Evolutionary conservation across 202 grass and related monocot species (phyloP), one percentile per base, ranked within the genome.

Genomic region (Panicum hallii): DNA sequence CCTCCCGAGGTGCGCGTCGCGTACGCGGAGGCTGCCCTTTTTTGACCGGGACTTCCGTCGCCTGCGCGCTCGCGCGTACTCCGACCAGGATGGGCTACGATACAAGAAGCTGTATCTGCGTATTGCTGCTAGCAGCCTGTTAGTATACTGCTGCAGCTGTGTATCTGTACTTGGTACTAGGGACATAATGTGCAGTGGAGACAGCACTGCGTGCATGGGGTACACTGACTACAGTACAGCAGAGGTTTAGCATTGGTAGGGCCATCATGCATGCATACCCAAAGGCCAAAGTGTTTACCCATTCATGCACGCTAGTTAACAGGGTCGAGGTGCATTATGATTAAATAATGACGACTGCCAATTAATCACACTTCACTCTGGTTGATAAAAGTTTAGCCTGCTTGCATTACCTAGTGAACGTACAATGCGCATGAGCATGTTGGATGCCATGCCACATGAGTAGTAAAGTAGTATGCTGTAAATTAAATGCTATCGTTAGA

Each of bases 41-140:
- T 81, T 83, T 83, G 80, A 72, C 86, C 36, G 7, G 3, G 60
- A 13, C 2, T 68, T 75, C 36, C 73, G 11, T 63, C 72, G 46
- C 26, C 70, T 9, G 45, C 44, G 43, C 14, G 60, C 12, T 26
- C 20, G 41, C 11, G 22, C 2, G 57, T 61, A 61, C 9, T 22
- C 22, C 22, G n/a, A 28, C 4, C 23, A 10, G 60, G 60, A 63
- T 60, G n/a, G 9, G 9, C 9, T 63, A 63, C 23, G 2, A 9
- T 38, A 38, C 30, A 65, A 7, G 16, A 32, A 63, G 11, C 60
- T 60, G 19, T 0, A 14, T 47, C 8, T 47, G 0, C 3, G 62
- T 64, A 64, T 64, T 64, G 30, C 62, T 6, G 14, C 17, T 38
- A 17, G 1, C 2, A 34, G 30, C 28, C 7, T 22, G 16, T 22